Evolutionary conservation across 2,329 filamentous ascomycete species (phyloP), one percentile per base, ranked within the genome.

Genomic region (Phaeoacremonium minimum): DNA sequence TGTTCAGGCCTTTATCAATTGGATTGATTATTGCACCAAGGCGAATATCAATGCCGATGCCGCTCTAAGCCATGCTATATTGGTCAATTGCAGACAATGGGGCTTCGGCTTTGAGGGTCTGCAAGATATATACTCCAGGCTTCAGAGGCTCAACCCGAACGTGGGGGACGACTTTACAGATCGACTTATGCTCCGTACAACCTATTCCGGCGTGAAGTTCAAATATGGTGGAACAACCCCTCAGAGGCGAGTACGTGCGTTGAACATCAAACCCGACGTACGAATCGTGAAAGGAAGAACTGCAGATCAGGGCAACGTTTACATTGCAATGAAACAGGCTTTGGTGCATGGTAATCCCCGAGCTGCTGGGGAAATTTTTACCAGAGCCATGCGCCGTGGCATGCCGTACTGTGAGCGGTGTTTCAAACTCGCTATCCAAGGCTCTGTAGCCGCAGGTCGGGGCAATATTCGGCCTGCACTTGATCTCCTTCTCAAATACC

Each of bases 371-470:
- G 46, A 44, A 13, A 56, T 66, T 4, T 75, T 73, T 48, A 57
- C 51, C 34, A 49, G 49, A 17, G 62, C 62, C 1, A 30, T 57
- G 2, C 45, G 43, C 8, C 49, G 46, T 5, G 58, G 61, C 14
- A 54, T 70, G 46, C 51, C 53, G 2, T 57, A 58, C 40, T 65
- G 61, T 18, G 47, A 49, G 4, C 57, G 62, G 16, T 71, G 66
- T 36, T 56, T 77, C 12, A 63, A 66, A n/a, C 53, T 75, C 5
- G 71, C 67, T 7, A 63, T 77, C 7, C 46, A 62, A 8, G 68
- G 70, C 3, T 56, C 61, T 12, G 46, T 75, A 34, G 52, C 51
- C 13, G 50, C 29, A 3, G 35, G 60, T 26, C 50, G 48, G 4
- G 38, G 49, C 4, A 46, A 52, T 30, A 40, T 58, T 32, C 39